A percentile compares a stretch with the other conserved stretches of the same genome.
phyloP scores from a whole-genome alignment of 164 flowering plant genomes.

The Nymphaea colorata region DNA sequence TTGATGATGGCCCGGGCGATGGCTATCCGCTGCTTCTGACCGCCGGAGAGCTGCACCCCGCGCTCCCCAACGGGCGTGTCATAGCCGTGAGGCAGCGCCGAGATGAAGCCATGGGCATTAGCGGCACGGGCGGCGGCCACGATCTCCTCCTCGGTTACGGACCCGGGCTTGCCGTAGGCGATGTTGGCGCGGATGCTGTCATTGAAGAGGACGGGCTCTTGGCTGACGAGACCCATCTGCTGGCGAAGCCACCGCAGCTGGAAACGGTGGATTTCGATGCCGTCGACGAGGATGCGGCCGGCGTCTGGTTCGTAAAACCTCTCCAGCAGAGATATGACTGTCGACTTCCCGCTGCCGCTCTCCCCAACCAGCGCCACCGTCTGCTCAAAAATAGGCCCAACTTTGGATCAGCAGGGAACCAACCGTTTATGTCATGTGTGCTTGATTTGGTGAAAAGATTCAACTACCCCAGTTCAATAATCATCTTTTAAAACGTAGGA shows the following conservation, averaged over 20 bases:
- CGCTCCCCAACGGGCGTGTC: conserved; percentile 38
- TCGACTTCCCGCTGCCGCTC: conserved; percentile 75
- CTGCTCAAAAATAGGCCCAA: conserved; percentile 33
- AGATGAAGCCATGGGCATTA: conserved; percentile 62
- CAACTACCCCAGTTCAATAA: too few species aligned
- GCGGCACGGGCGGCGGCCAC: conserved; percentile 44
- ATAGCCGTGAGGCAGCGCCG: conserved; percentile 48
- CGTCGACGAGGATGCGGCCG: conserved; percentile 37
- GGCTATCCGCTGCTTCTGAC: conserved; percentile 6
- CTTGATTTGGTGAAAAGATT: too few species aligned
- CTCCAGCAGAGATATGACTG: conserved; percentile 51
- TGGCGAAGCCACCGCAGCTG: conserved; percentile 58
- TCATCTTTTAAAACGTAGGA: too few species aligned
- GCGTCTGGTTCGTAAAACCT: conserved; percentile 63
- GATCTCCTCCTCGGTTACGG: conserved; percentile 45
- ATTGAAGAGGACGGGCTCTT: conserved; percentile 63
- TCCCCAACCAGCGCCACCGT: conserved; percentile 78
- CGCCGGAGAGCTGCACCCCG: conserved; percentile 5
- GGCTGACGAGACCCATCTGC: conserved; percentile 68
- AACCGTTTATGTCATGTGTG: too few species aligned
- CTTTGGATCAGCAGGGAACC: too few species aligned
- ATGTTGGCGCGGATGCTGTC: conserved; percentile 55
- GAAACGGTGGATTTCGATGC: conserved; percentile 28
- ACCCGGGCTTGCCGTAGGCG: conserved; percentile 51
- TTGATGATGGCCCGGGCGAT: conserved; percentile 4